Base-by-base conservation (phyloP, 257 asterid genomes). In the Primulina huaijiensis region DNA sequence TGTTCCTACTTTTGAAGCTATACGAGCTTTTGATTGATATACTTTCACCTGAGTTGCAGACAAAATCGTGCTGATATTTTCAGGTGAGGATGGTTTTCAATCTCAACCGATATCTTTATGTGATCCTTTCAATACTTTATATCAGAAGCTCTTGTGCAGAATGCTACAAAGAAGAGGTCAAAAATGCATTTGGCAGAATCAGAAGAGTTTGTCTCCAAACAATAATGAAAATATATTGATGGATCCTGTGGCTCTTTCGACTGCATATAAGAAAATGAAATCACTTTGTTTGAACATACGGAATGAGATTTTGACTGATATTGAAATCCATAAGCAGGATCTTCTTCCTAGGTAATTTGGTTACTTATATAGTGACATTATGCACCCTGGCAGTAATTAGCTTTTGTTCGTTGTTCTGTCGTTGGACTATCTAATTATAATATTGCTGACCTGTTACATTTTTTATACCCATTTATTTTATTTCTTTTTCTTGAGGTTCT, bases 111-210 rank as follows among this genome's bases (percentile, higher is more conserved):
- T 43, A 20, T 74, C 63, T 74, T 38, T 29, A 40, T 38, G n/a
- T 68, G 46, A 27, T 58, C 56, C 55, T 77, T 23, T 67, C 67
- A 23, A 67, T 21, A n/a, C 17, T 46, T 61, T 74, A 65, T 55
- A n/a, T 59, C 60, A 37, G 57, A 38, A 78, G 35, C 50, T 40
- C 59, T 59, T 72, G 33, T 78, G 82, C 81, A 93, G 98, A 82
- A 76, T 79, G 98, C 98, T 34, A 87, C 88, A 31, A 93, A 91
- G 84, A 93, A 90, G 84, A 82, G 98, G 81, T 88, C 95, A 8
- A 84, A 84, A 74, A 77, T 86, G 80, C 94, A 90, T 84, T 77
- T 88, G 85, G 75, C 90, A 20, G 98, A 90, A 79, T 87, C 96
- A 3, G 97, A 93, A 50, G 98, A 93, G 72, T 87, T 81, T 43